A percentile compares a stretch with the other conserved stretches of the same genome.
These are phyloP conservation scores for Lachancea waltii DNA, from an alignment of 805 yeast genomes.

Conservation along the genomic window DNA sequence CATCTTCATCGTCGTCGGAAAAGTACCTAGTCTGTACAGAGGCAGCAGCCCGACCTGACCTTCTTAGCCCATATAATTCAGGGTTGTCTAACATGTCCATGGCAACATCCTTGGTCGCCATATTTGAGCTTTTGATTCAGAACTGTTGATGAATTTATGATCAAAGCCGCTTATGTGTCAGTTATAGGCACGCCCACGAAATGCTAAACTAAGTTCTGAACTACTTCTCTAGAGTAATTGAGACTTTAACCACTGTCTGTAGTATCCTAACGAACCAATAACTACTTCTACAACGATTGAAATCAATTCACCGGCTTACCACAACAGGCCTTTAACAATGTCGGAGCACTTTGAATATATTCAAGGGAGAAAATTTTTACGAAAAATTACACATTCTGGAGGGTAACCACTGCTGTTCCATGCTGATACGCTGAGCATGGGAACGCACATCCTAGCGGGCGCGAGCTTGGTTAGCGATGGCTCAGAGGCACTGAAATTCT, in stretches of 20 bases:
- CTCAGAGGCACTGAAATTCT: too few relatives aligned
- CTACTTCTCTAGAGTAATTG: too few relatives aligned
- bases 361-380: constrained; percentile 12
- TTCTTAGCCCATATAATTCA: constrained; percentile 75
- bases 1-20: constrained; percentile 31
- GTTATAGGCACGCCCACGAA: too few relatives aligned
- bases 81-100: constrained; percentile 63
- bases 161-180: too few relatives aligned
- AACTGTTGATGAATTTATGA: too few relatives aligned
- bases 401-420: constrained; percentile 4
- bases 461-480: too few relatives aligned
- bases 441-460: too few relatives aligned
- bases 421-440: background rate
- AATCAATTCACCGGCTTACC: background rate
- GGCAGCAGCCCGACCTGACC: constrained; percentile 59
- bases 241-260: too few relatives aligned
- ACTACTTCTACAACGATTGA: too few relatives aligned
- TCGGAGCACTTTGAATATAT: constrained; percentile 3
- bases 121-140: too few relatives aligned
- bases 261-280: too few relatives aligned
- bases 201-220: too few relatives aligned
- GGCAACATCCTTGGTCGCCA: constrained; percentile 32
- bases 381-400: constrained; percentile 8
- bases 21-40: constrained; percentile 22
- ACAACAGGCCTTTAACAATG: background rate